phyloP scores from a whole-genome alignment of 768 basidiomycete species.

The Phlebiopsis gigantea region DNA sequence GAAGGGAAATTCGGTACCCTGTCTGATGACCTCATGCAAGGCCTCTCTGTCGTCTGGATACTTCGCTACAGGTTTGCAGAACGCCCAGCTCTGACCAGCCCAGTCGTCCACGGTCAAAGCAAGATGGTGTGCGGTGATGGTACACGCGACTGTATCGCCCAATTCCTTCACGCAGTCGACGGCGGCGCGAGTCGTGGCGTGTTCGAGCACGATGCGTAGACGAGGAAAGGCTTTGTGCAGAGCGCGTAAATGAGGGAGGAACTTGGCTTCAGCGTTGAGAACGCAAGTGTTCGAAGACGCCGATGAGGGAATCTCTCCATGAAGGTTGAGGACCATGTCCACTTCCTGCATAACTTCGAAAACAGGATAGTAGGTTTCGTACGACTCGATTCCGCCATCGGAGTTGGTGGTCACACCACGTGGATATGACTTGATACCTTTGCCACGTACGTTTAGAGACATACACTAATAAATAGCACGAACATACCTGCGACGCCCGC shows the following conservation, averaged over 20 bases:
- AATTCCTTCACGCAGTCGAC: conserved; percentile 79
- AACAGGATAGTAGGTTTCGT: conserved; percentile 87
- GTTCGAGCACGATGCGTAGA: conserved; percentile 93
- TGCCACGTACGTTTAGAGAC: not conserved
- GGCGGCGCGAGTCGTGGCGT: conserved; percentile 90
- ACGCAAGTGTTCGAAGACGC: conserved; percentile 74
- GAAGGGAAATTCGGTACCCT: conserved; percentile 43
- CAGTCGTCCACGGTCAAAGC: conserved; percentile 93
- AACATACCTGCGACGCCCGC: conserved; percentile 68
- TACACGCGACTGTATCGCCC: conserved; percentile 85
- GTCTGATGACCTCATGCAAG: conserved; percentile 65
- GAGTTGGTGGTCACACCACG: conserved; percentile 97
- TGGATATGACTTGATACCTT: conserved; percentile 95
- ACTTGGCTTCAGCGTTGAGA: conserved; percentile 87
- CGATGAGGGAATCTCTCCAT: conserved; percentile 96
- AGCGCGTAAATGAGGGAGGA: conserved; percentile 81
- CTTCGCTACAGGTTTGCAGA: conserved; percentile 98
- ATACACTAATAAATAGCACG: not conserved
- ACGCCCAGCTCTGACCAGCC: conserved; percentile 93
- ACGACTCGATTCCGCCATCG: conserved; percentile 93
- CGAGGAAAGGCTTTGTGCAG: conserved; percentile 81
- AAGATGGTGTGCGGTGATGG: conserved; percentile 96
- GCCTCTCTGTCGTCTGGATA: conserved; percentile 88
- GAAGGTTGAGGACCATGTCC: conserved; percentile 92
- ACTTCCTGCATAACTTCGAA: conserved; percentile 93